Evolutionary conservation across 2,329 filamentous ascomycete species (phyloP), one percentile per base, ranked within the genome.

Genomic region (Lecanicillium sp.): DNA sequence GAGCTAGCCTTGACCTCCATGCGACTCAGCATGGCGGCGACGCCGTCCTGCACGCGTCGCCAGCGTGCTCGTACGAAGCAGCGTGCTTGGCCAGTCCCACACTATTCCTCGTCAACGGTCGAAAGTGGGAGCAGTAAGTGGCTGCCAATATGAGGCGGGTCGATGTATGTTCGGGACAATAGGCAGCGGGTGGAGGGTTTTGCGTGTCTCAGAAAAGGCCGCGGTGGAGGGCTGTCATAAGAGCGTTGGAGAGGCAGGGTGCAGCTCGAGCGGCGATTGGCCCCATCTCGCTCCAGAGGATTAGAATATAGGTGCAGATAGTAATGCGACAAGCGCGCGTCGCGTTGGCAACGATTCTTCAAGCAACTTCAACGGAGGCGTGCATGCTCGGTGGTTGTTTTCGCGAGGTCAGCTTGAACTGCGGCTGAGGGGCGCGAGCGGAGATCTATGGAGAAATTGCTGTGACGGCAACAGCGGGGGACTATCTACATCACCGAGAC

Each of bases 111-210:
- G 22, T 7, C 11, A 7, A 25, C 6, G 11, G 22, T 25, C 11
- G 22, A 25, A 6, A 25, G 11, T 25, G 6, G 11, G 11, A 25
- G 7, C 22, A 12, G 11, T 15, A 12, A 12, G 39, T 36, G 39
- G 33, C 12, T 33, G 39, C 22, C 33, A 18, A 29, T 15, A 41
- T 29, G 39, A 29, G 22, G 33, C 28, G 35, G 19, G 6, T 17
- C 20, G 19, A 15, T 17, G 18, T 22, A 29, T 28, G 29, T 34
- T 44, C 42, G 42, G 42, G 42, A 33, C 17, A 44, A 44, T 42
- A 14, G 48, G 50, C 27, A 44, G 39, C 47, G 46, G 28, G 44
- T 42, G 33, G 44, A 45, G 27, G 41, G 45, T n/a, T 36, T 18
- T 29, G 38, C 22, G 22, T 25, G 22, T 25, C 22, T 25, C 22